Base-by-base conservation (phyloP, 257 asterid genomes). In the Rubia yunnanensis region DNA sequence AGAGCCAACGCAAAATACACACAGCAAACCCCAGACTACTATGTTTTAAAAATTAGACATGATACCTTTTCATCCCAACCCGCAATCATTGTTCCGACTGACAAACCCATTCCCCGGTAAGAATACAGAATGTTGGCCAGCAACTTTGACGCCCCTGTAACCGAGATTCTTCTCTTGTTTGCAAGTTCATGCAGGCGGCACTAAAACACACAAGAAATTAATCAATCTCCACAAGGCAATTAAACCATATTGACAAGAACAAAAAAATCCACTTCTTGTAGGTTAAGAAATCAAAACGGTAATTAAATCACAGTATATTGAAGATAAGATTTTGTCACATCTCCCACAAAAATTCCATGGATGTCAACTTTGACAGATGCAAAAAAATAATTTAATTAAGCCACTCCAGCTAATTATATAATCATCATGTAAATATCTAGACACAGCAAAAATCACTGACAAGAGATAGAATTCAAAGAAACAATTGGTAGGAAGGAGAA, bases 51-150 rank as follows among this genome's bases (percentile, higher is more conserved):
- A 44, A 66, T 31, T 31, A 31, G 34, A 5, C 23, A 66, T 10
- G 22, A 31, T 82, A 89, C 98, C 97, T 82, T 83, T 74, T 92
- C 99, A 77, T 92, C 99, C 97, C 96, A 92, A 63, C 99, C 99
- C 59, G 97, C 97, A 58, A 92, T 92, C 99, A 89, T 92, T 34
- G 97, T 90, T 65, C 95, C 97, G 63, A 90, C 92, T 5, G 96
- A 92, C 76, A 92, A 81, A 61, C 97, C 96, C 96, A 90, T 90
- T 78, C 99, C 99, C 55, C 97, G 83, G 74, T 89, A 92, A 32
- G 96, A 88, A 74, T 89, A 89, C 48, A 89, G 84, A 60, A 89
- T 87, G 79, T 92, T 92, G 27, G 95, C 94, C 79, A 92, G 70
- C 84, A 89, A 56, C 82, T 88, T 90, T 52, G 97, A 90, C 63